Base-by-base conservation (phyloP, 495 filamentous ascomycete species). In the Neurospora sp. region DNA sequence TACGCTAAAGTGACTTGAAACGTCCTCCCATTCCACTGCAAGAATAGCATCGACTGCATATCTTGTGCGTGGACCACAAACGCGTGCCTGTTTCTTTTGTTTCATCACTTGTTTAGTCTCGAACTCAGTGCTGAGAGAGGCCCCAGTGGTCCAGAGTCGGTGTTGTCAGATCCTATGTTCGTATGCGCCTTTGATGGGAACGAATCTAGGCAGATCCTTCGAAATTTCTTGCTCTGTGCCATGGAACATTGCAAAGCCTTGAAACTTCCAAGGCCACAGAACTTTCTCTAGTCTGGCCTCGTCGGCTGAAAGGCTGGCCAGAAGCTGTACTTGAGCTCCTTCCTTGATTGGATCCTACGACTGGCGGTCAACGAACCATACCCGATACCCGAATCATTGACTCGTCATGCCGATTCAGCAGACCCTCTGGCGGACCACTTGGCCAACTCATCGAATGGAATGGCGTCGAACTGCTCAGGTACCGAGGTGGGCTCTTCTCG, bases 301-400 rank as follows among this genome's bases (percentile, higher is more conserved):
- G 12, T 31, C 68, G 68, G 71, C 27, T 37, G 61, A 73, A 70
- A 47, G 39, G 59, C 68, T 70, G 71, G 20, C 68, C 22, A 69
- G 41, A 7, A 73, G 53, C 53, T 65, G 27, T 44, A 35, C 61
- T 37, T 41, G 39, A n/a, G 35, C 9, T 20, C 8, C 31, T n/a
- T 38, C 10, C 39, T 41, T 44, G 71, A 73, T 70, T 73, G 65
- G 71, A 20, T 37, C 40, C 35, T 38, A 45, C 71, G 71, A 73
- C 71, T 73, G 71, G 71, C 71, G 71, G 71, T 73, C 71, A 73
- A 73, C 18, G 41, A 70, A 39, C 71, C 37, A 73, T 22, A 27
- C 39, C 31, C 18, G 65, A 42, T 22, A 27, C 39, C 31, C 18
- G 65, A 42, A 72, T 35, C 39, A 44, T 31, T 27, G 40, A 65